Percentiles rank a stretch among this genome's conserved stretches.
Conservation (phyloP, 208 protist genomes). For the Wallacemonas sp. region DNA sequence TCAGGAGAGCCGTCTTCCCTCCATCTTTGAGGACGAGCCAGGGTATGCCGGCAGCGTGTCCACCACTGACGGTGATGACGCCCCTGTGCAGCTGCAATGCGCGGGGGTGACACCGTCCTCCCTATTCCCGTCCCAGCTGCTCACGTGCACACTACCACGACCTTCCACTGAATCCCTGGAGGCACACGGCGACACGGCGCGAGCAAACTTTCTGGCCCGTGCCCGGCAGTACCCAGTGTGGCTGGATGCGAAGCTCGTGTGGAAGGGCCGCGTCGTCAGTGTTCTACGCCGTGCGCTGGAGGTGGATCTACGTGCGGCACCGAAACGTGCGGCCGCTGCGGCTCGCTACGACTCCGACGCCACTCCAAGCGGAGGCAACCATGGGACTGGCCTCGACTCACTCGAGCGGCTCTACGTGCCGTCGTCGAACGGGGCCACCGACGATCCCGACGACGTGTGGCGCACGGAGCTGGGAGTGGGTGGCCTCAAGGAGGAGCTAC, state of each 20-base stretch:
- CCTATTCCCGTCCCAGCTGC: slow-evolving; percentile 61
- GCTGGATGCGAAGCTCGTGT: slow-evolving; percentile 26
- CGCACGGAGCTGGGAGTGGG: slow-evolving; percentile 89
- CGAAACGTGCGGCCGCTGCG: background rate
- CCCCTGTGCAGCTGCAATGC: slow-evolving; percentile 34
- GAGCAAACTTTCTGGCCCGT: background rate
- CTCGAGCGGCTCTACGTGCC: slow-evolving; percentile 54
- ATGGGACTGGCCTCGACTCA: slow-evolving; percentile 7
- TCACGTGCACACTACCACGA: slow-evolving; percentile 53
- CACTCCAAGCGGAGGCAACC: background rate
- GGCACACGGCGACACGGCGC: background rate
- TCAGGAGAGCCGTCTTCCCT: slow-evolving; percentile 6
- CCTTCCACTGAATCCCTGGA: slow-evolving; percentile 24
- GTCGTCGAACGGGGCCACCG: background rate
- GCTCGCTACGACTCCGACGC: background rate
- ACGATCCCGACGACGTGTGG: slow-evolving; percentile 35
- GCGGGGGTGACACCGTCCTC: slow-evolving; percentile 22
- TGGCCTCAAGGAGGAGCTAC: slow-evolving; percentile 95
- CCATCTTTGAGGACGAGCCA: slow-evolving; percentile 5
- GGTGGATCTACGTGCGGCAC: slow-evolving; percentile 27
- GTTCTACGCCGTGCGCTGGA: slow-evolving; percentile 48
- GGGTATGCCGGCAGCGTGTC: background rate
- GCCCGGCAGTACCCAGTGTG: slow-evolving; percentile 8
- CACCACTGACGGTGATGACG: background rate
- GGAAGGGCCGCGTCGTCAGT: slow-evolving; percentile 11